Base-by-base conservation (phyloP, 768 basidiomycete species). In the Nidularia pulvinata region DNA sequence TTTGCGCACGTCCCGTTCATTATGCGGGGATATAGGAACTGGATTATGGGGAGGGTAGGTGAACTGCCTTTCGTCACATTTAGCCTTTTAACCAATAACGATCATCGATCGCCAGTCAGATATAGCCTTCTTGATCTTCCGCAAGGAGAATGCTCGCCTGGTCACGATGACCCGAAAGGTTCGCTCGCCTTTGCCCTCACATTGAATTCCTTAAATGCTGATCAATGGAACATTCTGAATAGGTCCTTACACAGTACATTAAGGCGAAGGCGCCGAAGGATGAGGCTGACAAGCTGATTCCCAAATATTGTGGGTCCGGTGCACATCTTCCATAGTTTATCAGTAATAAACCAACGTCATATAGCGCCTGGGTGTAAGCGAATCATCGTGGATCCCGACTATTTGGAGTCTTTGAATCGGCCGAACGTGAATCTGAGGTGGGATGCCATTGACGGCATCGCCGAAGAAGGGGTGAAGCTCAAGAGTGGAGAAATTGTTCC, bases 361-460 rank as follows among this genome's bases (percentile, higher is more conserved):
- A 4, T 55, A 83, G 82, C 78, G 43, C 76, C 79, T 33, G 85
- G 85, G 19, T 87, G 85, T 62, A 86, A 85, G 65, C 76, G 87
- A 37, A 76, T 86, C 16, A 79, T 88, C 34, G 71, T 81, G 51
- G 83, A 89, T 60, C 79, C 82, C 3, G 76, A 76, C 14, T 87
- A 85, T 61, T 74, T 88, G 16, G 63, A 75, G n/a, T 68, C 73
- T 25, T 64, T 88, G 49, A 69, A 80, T 50, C 71, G 69, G 44
- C 72, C 81, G 1, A 86, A 88, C 62, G 79, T 87, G 34, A 67
- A 67, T 16, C 57, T 87, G 44, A 65, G 59, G 14, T 84, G 77
- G 76, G 78, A 79, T 19, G 62, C 57, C 7, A 80, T 85, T 46
- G 75, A 78, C n/a, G 61, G 63, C 4, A 63, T 85, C 39, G 77